These are phyloP conservation scores for Hortaea sp. DNA, from an alignment of 2,329 filamentous ascomycete species.

Conservation along the genomic window DNA sequence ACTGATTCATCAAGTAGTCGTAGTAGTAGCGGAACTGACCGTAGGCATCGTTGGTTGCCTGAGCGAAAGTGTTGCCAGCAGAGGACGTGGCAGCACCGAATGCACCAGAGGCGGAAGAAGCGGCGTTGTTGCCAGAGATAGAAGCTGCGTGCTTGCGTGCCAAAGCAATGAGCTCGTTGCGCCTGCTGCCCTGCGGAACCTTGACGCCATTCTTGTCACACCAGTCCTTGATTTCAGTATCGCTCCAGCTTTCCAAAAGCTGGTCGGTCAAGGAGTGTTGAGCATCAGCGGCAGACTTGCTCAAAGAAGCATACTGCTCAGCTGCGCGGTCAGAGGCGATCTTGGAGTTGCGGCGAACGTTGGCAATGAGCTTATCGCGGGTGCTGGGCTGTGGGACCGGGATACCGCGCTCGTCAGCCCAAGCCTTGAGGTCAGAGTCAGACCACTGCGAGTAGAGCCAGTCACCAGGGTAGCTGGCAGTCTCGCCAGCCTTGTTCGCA, in stretches of 20 bases:
- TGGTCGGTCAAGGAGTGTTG: slow-evolving; percentile 70
- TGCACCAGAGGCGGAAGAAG: slow-evolving; percentile 29
- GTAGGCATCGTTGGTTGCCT: slow-evolving; percentile 58
- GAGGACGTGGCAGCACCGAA: slow-evolving; percentile 37
- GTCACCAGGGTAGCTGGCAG: slow-evolving; percentile 77
- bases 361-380: slow-evolving; percentile 80
- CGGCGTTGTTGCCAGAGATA: slow-evolving; percentile 50
- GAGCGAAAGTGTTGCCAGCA: slow-evolving; percentile 65
- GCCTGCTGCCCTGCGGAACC: slow-evolving; percentile 84
- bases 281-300: slow-evolving; percentile 45
- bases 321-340: slow-evolving; percentile 33
- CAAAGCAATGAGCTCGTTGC: slow-evolving; percentile 80
- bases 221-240: slow-evolving; percentile 83
- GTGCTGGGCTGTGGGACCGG: slow-evolving; percentile 72
- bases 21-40: slow-evolving; percentile 24
- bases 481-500: slow-evolving; percentile 68
- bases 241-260: slow-evolving; percentile 82
- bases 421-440: slow-evolving; percentile 86
- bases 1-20: slow-evolving; percentile 35
- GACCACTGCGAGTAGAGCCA: slow-evolving; percentile 91
- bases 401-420: slow-evolving; percentile 81
- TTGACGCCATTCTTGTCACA: slow-evolving; percentile 80
- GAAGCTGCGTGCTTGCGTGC: slow-evolving; percentile 77
- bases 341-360: slow-evolving; percentile 82
- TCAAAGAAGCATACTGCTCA: slow-evolving; percentile 54